phyloP scores from a whole-genome alignment of 768 basidiomycete genomes.

The Amanita subjunquillea region DNA sequence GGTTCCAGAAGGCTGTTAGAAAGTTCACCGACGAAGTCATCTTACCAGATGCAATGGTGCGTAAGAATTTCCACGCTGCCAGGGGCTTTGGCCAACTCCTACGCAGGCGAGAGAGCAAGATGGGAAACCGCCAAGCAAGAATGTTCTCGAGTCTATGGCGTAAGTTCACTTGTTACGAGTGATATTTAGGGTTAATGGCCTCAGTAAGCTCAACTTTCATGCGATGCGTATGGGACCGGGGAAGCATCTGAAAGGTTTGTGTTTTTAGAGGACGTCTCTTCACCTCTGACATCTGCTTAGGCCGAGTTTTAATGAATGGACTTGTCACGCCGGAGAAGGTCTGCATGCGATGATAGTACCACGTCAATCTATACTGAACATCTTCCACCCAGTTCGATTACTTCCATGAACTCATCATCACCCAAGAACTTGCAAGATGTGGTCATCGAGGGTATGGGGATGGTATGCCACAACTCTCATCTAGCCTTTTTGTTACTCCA shows the following conservation, averaged over 20 bases:
- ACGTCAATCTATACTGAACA: constrained; percentile 1
- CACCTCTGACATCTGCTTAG: constrained; percentile 16
- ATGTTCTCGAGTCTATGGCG: constrained; percentile 71
- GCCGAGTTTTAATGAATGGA: constrained; percentile 69
- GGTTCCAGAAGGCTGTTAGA: constrained; percentile 53
- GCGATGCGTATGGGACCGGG: constrained; percentile 94
- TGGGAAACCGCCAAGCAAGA: constrained; percentile 77
- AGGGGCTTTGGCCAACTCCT: constrained; percentile 21
- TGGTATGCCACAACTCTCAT: constrained; percentile 26
- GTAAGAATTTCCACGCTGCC: constrained; percentile 5
- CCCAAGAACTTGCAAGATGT: constrained; percentile 65
- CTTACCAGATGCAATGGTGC: constrained; percentile 39
- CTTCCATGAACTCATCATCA: constrained; percentile 82
- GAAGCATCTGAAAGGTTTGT: constrained; percentile 59
- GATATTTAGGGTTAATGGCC: constrained; percentile 31
- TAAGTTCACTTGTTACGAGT: constrained; percentile 26
- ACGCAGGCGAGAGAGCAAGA: constrained; percentile 68
- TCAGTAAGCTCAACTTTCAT: constrained; percentile 60
- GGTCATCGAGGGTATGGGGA: constrained; percentile 75
- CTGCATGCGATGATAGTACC: constrained; percentile 7
- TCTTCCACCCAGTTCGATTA: constrained; percentile 58
- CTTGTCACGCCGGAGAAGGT: constrained; percentile 73
- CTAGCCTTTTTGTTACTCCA: background rate
- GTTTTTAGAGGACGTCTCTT: background rate
- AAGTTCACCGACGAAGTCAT: constrained; percentile 68